Base-by-base conservation (phyloP, 768 basidiomycete species). In the Megacollybia marginata region DNA sequence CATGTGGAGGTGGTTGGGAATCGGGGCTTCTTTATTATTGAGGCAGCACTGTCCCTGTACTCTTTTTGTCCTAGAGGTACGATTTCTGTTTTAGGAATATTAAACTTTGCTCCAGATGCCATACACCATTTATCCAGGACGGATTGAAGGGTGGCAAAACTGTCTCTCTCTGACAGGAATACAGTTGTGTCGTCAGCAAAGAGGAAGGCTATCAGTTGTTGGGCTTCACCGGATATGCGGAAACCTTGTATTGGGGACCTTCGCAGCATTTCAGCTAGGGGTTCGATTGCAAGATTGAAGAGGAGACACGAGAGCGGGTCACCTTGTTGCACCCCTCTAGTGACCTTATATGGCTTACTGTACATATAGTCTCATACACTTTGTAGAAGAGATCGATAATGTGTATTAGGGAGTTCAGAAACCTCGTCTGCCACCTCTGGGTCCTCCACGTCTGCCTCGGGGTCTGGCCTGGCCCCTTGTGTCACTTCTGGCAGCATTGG, bases 1-100 rank as follows among this genome's bases (percentile, higher is more conserved):
- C 0, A 64, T 57, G 0, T 46, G 28, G 1, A 60, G 47, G 19
- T 53, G 7, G 10, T 33, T 32, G 23, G 8, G 13, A 2, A 40
- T 40, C 38, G 18, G 13, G 13, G 10, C 10, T 36, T 36, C 35
- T 36, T 18, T 18, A 3, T 40, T 13, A 15, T 18, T n/a, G 13
- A 13, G 18, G 16, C 16, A 36, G 16, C 35, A 10, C 16, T 36
- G 10, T 36, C 16, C 16, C 38, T 40, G 38, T 3, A 4, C 38
- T 40, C 38, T 8, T 40, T 18, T 5, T 40, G 15, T 4, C 38
- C 38, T 15, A 18, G 5, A 2, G 38, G 38, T 40, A 40, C 8
- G 38, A 40, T 13, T 13, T 18, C 38, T 4, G 38, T 40, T 18
- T 40, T 40, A 4, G 13, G 3, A 18, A 40, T 18, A 40, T 40